Evolutionary conservation across 2,329 filamentous ascomycete species (phyloP), one percentile per base, ranked within the genome.

Genomic region (Metarhizium anisopliae): DNA sequence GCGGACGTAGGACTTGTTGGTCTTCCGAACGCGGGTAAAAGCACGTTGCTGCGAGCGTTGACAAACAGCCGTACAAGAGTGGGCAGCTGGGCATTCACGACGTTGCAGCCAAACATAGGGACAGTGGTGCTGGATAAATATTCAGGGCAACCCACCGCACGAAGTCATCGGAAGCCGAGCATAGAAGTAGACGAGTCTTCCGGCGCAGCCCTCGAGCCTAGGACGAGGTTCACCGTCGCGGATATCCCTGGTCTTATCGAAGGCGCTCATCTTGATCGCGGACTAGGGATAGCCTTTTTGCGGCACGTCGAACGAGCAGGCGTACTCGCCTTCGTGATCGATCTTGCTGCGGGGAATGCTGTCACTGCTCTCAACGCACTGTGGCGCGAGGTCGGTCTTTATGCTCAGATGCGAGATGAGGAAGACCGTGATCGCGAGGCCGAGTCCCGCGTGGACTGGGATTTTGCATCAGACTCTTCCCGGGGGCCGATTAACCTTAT

Each of bases 51-150:
- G 16, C 85, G 94, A 18, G 86, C 92, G 3, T 75, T 99, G 63
- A 95, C 86, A 64, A 92, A 92, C 69, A 95, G 89, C 68, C 86
- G 91, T 58, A 90, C 94, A 2, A 83, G 94, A 43, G 85, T 99
- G 35, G 94, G 94, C 45, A 86, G 89, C 68, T 99, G 94, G 94
- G 93, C 91, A 10, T 99, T 99, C 69, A 99, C 94, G 3, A 99
- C 94, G 0, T 78, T 99, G 8, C 87, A 92, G 62, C 94, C 94
- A 2, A 96, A 95, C 63, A 95, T 99, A 55, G 94, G 94, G 52
- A 99, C 94, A 0, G 90, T 99, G 6, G 87, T 97, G 14, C 81
- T 99, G 11, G 94, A 99, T 70, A 83, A 92, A 67, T 83, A 94
- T 73, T 85, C 84, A 56, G 90, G 92, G 2, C 83, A 89, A 0